Percentiles rank a stretch among this genome's conserved stretches.
Evolutionary conservation across 768 basidiomycete genomes (phyloP).

Genomic region (Heimioporus sp.): DNA sequence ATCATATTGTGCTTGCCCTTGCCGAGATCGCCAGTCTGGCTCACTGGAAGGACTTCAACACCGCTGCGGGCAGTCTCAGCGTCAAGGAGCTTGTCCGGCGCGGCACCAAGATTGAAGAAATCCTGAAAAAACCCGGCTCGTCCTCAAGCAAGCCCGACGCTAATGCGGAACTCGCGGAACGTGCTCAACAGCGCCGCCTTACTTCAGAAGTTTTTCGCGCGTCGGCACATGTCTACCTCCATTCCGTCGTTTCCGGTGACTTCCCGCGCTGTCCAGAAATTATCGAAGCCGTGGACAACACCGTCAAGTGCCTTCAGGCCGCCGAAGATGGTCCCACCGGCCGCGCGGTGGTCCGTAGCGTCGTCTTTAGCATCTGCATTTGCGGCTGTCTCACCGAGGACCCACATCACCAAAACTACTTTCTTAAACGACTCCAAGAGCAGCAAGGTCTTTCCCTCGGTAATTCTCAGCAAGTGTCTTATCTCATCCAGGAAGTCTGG

Average conservation of each 20-base stretch:
- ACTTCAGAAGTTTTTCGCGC: slow-evolving; percentile 69
- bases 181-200: slow-evolving; percentile 38
- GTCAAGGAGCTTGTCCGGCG: slow-evolving; percentile 56
- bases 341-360: slow-evolving; percentile 66
- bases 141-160: not conserved
- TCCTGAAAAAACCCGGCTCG: slow-evolving; percentile 22
- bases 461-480: slow-evolving; percentile 56
- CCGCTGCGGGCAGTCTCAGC: slow-evolving; percentile 47
- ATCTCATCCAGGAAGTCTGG: slow-evolving; percentile 63
- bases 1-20: slow-evolving; percentile 73
- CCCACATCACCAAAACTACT: slow-evolving; percentile 36
- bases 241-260: slow-evolving; percentile 74
- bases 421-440: slow-evolving; percentile 47
- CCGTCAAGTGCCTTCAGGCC: slow-evolving; percentile 44
- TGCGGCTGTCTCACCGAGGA: slow-evolving; percentile 68
- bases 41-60: slow-evolving; percentile 56
- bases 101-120: slow-evolving; percentile 50
- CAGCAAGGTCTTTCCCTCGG: slow-evolving; percentile 57
- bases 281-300: slow-evolving; percentile 48
- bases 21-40: slow-evolving; percentile 70
- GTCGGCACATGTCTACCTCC: slow-evolving; percentile 71
- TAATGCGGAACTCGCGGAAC: slow-evolving; percentile 3
- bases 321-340: slow-evolving; percentile 38
- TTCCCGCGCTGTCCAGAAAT: slow-evolving; percentile 67
- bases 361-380: slow-evolving; percentile 76